Percentiles rank a stretch among this genome's conserved stretches.
Evolutionary conservation across 139 green algal species (phyloP).

Genomic region (Chlorella sp.): DNA sequence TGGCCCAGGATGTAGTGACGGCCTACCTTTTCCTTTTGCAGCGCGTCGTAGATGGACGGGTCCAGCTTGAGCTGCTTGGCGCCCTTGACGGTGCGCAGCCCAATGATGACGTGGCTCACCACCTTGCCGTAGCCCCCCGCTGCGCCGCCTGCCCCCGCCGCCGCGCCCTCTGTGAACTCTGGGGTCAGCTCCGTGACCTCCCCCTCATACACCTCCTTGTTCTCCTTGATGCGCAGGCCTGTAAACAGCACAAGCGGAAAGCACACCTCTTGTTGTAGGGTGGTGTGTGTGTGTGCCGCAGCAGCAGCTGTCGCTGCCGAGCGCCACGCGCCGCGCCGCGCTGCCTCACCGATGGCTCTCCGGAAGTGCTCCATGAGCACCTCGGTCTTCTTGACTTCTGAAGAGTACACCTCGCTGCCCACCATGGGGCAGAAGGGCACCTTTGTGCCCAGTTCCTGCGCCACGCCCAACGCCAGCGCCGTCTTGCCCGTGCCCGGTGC

Average conservation of each 20-base stretch:
- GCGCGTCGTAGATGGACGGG: slow-evolving; percentile 92
- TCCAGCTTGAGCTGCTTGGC: slow-evolving; percentile 97
- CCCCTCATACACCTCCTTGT: slow-evolving; percentile 99
- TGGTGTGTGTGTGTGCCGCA: too few relatives aligned
- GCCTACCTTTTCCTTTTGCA: slow-evolving; percentile 88
- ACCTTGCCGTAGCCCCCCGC: slow-evolving; percentile 86
- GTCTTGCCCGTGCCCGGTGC: slow-evolving; percentile 98
- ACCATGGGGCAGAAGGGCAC: slow-evolving; percentile 99
- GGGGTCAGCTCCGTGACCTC: slow-evolving; percentile 96
- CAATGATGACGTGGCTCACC: slow-evolving; percentile 87
- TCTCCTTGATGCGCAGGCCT: slow-evolving; percentile 98
- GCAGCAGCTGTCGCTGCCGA: too few relatives aligned
- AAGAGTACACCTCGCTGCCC: slow-evolving; percentile 95
- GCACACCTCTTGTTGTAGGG: too few relatives aligned
- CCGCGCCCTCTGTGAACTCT: slow-evolving; percentile 77
- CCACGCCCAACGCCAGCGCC: slow-evolving; percentile 93
- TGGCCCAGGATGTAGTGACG: slow-evolving; percentile 53
- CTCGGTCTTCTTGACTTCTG: slow-evolving; percentile 99
- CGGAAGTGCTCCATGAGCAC: slow-evolving; percentile 99
- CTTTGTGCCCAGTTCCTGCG: slow-evolving; percentile 68
- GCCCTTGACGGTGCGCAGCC: slow-evolving; percentile 92
- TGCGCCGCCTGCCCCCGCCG: slow-evolving; percentile 21
- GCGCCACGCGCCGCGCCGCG: too few relatives aligned
- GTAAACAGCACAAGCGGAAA: not conserved
- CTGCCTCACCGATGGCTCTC: slow-evolving; percentile 86